Base-by-base conservation (phyloP, 331 rosid genomes). In the Saraca asoca region DNA sequence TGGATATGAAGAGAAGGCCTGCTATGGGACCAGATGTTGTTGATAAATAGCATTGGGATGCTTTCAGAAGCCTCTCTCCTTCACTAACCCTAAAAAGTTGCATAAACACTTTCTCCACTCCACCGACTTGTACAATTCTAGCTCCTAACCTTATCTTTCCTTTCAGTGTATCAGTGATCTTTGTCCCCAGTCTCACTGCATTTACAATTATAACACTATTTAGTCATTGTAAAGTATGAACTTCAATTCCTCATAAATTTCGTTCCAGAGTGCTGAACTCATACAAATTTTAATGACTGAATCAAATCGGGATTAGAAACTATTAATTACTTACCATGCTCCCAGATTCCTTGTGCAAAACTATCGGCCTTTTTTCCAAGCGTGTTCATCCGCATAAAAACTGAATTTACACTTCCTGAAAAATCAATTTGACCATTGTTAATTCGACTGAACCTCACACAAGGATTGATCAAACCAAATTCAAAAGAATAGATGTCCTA, bases 71-170 rank as follows among this genome's bases (percentile, higher is more conserved):
- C 34, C 61, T 60, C 75, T 75, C 75, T 38, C 54, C 82, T 79
- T 87, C 81, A 7, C 18, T 39, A 2, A 79, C 64, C 9, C 85
- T 60, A 65, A 81, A 87, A 5, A 66, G 18, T 10, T 77, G 73
- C 64, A 73, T 77, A 33, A 81, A 83, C 11, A 73, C 55, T 37
- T 83, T 83, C 64, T 60, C 74, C 48, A 79, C 61, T 34, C 88
- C 87, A 31, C 88, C 88, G 56, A 70, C 60, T 49, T 74, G 71
- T 48, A 81, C 63, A 35, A 86, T 81, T 76, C 57, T 80, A 35
- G 86, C 86, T 35, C 88, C 86, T 55, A 86, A 51, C 11, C 86
- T 83, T 72, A 86, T 54, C 62, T 83, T 86, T 5, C 85, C 86
- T 61, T 76, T 83, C 15, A 87, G 64, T 0, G 87, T 81, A 55